A percentile compares a stretch with the other conserved stretches of the same genome.
Evolutionary conservation across 2,329 filamentous ascomycete genomes (phyloP).

Genomic region (Elsinoe arachidis): DNA sequence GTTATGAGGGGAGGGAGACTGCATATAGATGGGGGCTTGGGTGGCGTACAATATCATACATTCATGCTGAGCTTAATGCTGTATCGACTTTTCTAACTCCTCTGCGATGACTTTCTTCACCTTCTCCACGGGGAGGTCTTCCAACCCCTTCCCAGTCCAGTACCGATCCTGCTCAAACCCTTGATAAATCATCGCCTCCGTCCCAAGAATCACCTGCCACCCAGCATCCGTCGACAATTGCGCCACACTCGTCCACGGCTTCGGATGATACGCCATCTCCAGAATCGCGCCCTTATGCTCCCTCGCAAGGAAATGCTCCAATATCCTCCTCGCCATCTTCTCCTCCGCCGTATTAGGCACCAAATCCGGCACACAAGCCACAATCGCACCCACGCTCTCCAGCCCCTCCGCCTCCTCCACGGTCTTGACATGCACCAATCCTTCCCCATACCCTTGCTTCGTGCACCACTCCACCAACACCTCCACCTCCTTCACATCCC

Average conservation of each 20-base stretch:
- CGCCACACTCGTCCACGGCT: conserved; percentile 58
- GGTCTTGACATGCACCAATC: conserved; percentile 53
- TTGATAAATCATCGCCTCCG: conserved; percentile 70
- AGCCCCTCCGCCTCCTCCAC: conserved; percentile 52
- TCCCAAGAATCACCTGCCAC: conserved; percentile 68
- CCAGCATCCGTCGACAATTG: conserved; percentile 51
- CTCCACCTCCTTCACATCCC: conserved; percentile 58
- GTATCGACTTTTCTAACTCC: conserved; percentile 17
- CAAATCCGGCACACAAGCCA: conserved; percentile 69
- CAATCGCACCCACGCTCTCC: conserved; percentile 55
- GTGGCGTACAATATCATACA: no score
- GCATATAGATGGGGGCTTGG: background rate
- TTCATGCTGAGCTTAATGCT: conserved; percentile 1
- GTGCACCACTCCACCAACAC: conserved; percentile 58
- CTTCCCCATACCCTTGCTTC: conserved; percentile 49
- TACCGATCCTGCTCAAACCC: conserved; percentile 54
- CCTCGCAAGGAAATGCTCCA: conserved; percentile 42
- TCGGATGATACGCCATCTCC: conserved; percentile 78
- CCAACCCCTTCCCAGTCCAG: conserved; percentile 56
- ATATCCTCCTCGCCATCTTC: conserved; percentile 48
- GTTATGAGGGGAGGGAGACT: conserved; percentile 20
- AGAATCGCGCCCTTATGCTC: conserved; percentile 56
- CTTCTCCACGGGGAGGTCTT: conserved; percentile 51
- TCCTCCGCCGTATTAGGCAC: conserved; percentile 59
- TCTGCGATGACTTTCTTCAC: conserved; percentile 47